Evolutionary conservation across 352 stramenopile genomes (phyloP).

Genomic region (Pythium phragmiticola): DNA sequence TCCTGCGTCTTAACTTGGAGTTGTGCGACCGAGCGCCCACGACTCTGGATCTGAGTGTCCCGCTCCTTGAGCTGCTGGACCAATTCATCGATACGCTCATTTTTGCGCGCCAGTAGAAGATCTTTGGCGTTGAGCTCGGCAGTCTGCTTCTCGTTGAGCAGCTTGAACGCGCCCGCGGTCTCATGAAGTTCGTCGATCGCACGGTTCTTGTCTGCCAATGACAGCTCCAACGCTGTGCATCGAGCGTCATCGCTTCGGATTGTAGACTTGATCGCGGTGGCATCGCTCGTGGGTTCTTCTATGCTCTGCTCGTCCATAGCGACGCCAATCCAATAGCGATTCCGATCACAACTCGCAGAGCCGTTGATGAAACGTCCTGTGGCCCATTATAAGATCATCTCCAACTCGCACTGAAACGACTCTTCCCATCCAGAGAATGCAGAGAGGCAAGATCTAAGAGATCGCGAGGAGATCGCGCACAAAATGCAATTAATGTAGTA

Average conservation of each 20-base stretch:
- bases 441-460: neutral
- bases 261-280: neutral
- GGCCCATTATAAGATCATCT: neutral
- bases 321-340: neutral
- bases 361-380: constrained; percentile 1
- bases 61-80: constrained; percentile 40
- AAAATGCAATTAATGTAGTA: neutral
- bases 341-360: neutral
- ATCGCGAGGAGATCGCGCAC: neutral
- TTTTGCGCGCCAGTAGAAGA: constrained; percentile 54
- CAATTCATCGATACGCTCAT: constrained; percentile 62
- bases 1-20: constrained; percentile 24
- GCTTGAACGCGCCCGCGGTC: constrained; percentile 33
- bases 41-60: constrained; percentile 16
- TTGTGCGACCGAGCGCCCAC: constrained; percentile 5
- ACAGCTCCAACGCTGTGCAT: neutral
- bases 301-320: neutral
- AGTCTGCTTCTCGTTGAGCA: constrained; percentile 53
- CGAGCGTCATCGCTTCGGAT: neutral
- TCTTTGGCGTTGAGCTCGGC: constrained; percentile 72
- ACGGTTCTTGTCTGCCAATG: constrained; percentile 12
- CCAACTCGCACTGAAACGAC: neutral
- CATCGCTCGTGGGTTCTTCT: neutral
- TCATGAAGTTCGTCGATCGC: constrained; percentile 24
- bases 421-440: neutral